Evolutionary conservation across 345 rosid genomes (phyloP), one percentile per base, ranked within the genome.

Genomic region (Acer yangbiense): DNA sequence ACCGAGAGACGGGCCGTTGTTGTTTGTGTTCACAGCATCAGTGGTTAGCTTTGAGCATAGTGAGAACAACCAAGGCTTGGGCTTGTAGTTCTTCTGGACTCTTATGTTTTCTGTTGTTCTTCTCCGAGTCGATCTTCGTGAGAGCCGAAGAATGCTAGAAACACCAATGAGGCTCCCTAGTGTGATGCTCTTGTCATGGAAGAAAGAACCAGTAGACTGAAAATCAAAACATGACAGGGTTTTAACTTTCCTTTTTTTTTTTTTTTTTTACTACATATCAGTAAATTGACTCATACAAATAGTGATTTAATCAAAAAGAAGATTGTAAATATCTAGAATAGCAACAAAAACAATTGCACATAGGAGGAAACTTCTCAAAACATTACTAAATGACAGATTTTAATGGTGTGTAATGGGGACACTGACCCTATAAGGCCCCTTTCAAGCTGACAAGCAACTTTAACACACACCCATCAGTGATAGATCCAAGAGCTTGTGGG

Each of bases 181-280:
- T 39, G 94, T 90, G 66, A 85, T 88, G 88, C 96, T 89, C 77
- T 86, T 89, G 72, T 94, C 93, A 21, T 79, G 89, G 85, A 92
- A 92, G 85, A 92, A 94, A 14, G 97, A 94, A 12, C 89, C 90
- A 21, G 88, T 90, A 10, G 97, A 92, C 98, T 92, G 90, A 73
- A 4, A 71, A 79, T 75, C 23, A 9, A 9, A 68, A 69, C 32
- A 54, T 25, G 72, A 67, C 27, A 72, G 55, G 35, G 13, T n/a
- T 60, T 58, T 50, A 50, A 13, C 4, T 50, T 32, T 32, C 3
- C 6, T 50, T 3, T 50, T 13, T 50, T n/a, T n/a, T n/a, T 50
- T 3, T 50, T 13, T 50, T 12, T 35, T 32, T 32, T 32, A 35
- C 39, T 35, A 35, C 6, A 3, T 50, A 12, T 11, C 17, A 13